Conservation (phyloP, 768 basidiomycete species). For the Agrocybe praecox region DNA sequence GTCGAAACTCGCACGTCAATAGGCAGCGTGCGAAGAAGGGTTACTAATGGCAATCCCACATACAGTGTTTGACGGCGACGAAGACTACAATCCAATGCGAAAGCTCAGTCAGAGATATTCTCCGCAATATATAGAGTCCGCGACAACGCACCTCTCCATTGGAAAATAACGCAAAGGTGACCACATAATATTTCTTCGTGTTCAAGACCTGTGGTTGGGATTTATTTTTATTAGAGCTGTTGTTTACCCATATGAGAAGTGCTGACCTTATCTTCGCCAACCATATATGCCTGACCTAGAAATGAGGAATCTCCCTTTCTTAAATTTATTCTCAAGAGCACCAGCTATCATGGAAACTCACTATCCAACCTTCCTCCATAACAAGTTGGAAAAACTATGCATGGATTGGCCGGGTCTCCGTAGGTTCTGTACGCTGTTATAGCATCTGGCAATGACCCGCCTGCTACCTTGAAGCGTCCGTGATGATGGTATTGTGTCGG, state of each 20-base stretch:
- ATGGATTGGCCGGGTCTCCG: conserved; percentile 53
- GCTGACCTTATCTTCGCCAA: conserved; percentile 51
- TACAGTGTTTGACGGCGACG: conserved; percentile 65
- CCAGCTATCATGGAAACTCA: conserved; percentile 25
- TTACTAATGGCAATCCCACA: not conserved
- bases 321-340: not conserved
- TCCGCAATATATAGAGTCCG: too few relatives aligned
- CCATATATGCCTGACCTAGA: conserved; percentile 47
- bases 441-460: conserved; percentile 57
- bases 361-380: conserved; percentile 57
- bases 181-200: conserved; percentile 52
- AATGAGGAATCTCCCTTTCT: conserved; percentile 11
- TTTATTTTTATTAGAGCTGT: too few relatives aligned
- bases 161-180: conserved; percentile 59
- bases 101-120: too few relatives aligned
- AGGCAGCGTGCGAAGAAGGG: not conserved
- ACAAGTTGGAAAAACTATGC: conserved; percentile 61
- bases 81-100: conserved; percentile 42
- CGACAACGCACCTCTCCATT: conserved; percentile 53
- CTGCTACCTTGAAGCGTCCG: conserved; percentile 54
- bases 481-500: conserved; percentile 52
- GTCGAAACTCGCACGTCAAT: too few relatives aligned
- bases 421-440: conserved; percentile 62
- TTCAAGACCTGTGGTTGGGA: conserved; percentile 49
- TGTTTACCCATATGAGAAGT: too few relatives aligned